Evolutionary conservation across 2,329 filamentous ascomycete genomes (phyloP), one percentile per base, ranked within the genome.

Genomic region (Tolypocladium paradoxum): DNA sequence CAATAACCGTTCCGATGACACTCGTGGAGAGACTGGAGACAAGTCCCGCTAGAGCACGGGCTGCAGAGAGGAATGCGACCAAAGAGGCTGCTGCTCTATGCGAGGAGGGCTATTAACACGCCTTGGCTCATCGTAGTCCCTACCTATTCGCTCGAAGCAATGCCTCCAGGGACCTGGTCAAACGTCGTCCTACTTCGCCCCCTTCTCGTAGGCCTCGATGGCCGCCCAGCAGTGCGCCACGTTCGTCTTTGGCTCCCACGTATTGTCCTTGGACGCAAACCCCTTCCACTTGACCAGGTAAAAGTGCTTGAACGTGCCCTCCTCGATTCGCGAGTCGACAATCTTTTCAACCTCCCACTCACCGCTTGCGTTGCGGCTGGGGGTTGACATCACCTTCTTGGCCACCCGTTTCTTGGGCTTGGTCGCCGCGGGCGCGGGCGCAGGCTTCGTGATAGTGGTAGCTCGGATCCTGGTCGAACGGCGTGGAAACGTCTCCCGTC

Each of bases 201-300:
- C 54, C 11, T 49, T 59, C 55, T 76, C 69, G 53, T 70, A 77
- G 2, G 60, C 63, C 11, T 60, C 58, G 34, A 78, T 57, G 1
- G 72, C 56, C 2, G 59, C 57, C 11, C 56, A 53, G 52, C 75
- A 76, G 3, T 73, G 68, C 0, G 49, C 51, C 20, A 81, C 59
- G 53, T 79, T 73, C 20, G 53, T 60, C 59, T 68, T 72, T 1
- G 76, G 76, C 65, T 81, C 78, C 79, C 79, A 82, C 0, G 77
- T 80, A 54, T 74, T 79, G 1, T 76, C 61, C 20, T 66, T 63
- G 1, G 58, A 56, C 0, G 67, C 50, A 52, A 70, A 81, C 0
- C 74, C 75, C 57, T 73, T 71, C 79, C 79, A 82, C 62, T 81
- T 79, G 51, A 83, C 71, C 4, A 67, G 56, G 60, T 76, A 82